Percentiles rank a stretch among this genome's conserved stretches.
These are phyloP conservation scores for Vigna trinervia DNA, from an alignment of 306 rosid genomes.

Conservation along the genomic window DNA sequence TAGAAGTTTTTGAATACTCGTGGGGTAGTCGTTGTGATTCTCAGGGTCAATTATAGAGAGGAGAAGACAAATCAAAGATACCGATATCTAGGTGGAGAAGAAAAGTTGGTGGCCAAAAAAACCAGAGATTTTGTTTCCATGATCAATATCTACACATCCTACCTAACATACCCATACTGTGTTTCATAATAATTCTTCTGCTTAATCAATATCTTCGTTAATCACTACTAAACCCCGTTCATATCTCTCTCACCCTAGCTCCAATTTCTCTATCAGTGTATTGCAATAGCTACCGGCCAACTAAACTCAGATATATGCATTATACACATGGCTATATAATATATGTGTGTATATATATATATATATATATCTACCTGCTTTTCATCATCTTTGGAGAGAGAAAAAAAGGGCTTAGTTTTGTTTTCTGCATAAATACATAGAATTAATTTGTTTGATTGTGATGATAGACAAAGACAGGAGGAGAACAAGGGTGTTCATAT, in stretches of 20 bases:
- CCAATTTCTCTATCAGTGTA: conserved; percentile 11
- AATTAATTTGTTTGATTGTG: conserved; percentile 5
- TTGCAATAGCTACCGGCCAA: not conserved
- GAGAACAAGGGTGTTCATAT: not conserved
- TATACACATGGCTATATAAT: not conserved
- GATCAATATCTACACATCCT: not conserved
- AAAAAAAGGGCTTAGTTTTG: not conserved
- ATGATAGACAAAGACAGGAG: conserved; percentile 11
- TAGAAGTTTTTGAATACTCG: conserved; percentile 33
- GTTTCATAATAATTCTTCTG: not conserved
- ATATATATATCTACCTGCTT: not conserved
- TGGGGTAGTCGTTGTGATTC: conserved; percentile 36
- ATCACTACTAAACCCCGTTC: not conserved
- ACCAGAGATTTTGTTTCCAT: conserved; percentile 35
- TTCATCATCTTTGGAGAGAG: not conserved
- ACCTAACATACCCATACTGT: conserved; percentile 35
- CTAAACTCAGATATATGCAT: not conserved
- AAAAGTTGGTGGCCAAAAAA: conserved; percentile 38
- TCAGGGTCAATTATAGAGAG: conserved; percentile 19
- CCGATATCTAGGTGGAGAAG: conserved; percentile 27
- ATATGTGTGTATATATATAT: not conserved
- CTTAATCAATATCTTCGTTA: not conserved
- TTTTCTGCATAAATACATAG: conserved; percentile 17
- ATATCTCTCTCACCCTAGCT: conserved; percentile 18
- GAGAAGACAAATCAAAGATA: conserved; percentile 19